Base-by-base conservation (phyloP, 2,329 filamentous ascomycete genomes). In the Lasiodiplodia theobromae region DNA sequence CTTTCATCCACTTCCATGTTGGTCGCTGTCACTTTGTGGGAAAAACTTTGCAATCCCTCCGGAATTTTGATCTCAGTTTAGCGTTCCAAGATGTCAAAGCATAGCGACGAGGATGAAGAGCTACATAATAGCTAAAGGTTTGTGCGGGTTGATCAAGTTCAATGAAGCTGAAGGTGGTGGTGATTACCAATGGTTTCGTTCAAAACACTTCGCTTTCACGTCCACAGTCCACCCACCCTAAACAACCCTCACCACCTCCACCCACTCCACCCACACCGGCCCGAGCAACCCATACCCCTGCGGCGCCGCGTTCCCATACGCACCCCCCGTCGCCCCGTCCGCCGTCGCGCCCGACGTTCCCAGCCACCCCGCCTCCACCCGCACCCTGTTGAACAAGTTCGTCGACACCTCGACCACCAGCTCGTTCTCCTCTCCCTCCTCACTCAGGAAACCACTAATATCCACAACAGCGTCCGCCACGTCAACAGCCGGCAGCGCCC, bases 321-420 rank as follows among this genome's bases (percentile, higher is more conserved):
- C 53, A 68, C 69, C 25, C 11, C 25, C 34, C 21, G 49, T 66
- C 47, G 68, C 66, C 25, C 69, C 69, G 49, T 73, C 69, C 25
- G 71, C 67, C 68, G n/a, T 68, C 67, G 21, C 69, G 34, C 71
- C 72, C 14, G 66, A 66, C 14, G 67, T 51, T 69, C 58, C 68
- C n/a, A 57, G 67, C 56, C 54, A 14, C 52, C 72, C 47, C 11
- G 58, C 70, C 21, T 73, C 67, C 14, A 70, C 69, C 52, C 72
- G 72, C 18, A 73, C 65, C 18, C 70, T 49, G 69, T 79, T 79
- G n/a, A 76, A 74, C 62, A 79, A 64, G 23, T 78, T 74, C n/a
- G 78, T 80, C 14, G 70, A 71, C 1, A 79, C 74, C 6, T 78
- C 74, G 3, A 76, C 72, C 31, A 72, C 68, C 4, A 80, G 60